A percentile compares a stretch with the other conserved stretches of the same genome.
These are phyloP conservation scores for Parastagonospora avenae DNA, from an alignment of 2,329 filamentous ascomycete genomes.

Conservation along the genomic window DNA sequence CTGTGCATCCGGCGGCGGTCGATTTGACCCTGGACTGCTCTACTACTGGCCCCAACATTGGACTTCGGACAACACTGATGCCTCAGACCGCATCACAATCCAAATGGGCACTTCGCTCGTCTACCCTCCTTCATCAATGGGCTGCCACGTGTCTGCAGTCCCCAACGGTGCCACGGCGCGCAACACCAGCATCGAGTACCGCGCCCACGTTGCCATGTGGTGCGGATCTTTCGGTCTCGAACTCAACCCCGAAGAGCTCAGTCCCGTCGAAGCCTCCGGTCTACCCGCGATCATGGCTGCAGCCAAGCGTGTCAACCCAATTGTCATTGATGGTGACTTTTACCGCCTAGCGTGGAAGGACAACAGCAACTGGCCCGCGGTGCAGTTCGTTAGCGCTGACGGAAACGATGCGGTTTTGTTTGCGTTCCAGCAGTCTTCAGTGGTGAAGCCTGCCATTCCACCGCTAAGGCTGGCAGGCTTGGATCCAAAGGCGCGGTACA, in stretches of 20 bases:
- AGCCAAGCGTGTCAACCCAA: slow-evolving; percentile 63
- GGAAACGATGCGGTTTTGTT: slow-evolving; percentile 60
- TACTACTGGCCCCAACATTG: slow-evolving; percentile 70
- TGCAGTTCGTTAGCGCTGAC: slow-evolving; percentile 62
- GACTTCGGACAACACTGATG: slow-evolving; percentile 70
- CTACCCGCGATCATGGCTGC: slow-evolving; percentile 61
- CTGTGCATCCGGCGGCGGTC: slow-evolving; percentile 67
- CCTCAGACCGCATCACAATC: slow-evolving; percentile 64
- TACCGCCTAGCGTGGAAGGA: slow-evolving; percentile 65
- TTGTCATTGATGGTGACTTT: slow-evolving; percentile 64
- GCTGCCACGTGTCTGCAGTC: slow-evolving; percentile 66
- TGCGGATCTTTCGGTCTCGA: slow-evolving; percentile 70
- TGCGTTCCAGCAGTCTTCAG: slow-evolving; percentile 63
- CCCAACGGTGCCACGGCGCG: slow-evolving; percentile 64
- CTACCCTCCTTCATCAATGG: slow-evolving; percentile 68
- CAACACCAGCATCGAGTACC: slow-evolving; percentile 62
- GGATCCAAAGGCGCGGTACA: slow-evolving; percentile 60
- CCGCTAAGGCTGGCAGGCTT: slow-evolving; percentile 62
- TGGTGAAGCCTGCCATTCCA: slow-evolving; percentile 60
- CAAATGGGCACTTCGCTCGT: slow-evolving; percentile 68
- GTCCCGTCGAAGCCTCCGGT: slow-evolving; percentile 56
- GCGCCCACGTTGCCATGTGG: slow-evolving; percentile 71
- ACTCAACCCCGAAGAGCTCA: slow-evolving; percentile 61
- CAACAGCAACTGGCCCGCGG: slow-evolving; percentile 66
- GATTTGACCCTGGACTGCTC: slow-evolving; percentile 67